Evolutionary conservation across 164 flowering plant genomes (phyloP).

Genomic region (Magnolia officinalis): DNA sequence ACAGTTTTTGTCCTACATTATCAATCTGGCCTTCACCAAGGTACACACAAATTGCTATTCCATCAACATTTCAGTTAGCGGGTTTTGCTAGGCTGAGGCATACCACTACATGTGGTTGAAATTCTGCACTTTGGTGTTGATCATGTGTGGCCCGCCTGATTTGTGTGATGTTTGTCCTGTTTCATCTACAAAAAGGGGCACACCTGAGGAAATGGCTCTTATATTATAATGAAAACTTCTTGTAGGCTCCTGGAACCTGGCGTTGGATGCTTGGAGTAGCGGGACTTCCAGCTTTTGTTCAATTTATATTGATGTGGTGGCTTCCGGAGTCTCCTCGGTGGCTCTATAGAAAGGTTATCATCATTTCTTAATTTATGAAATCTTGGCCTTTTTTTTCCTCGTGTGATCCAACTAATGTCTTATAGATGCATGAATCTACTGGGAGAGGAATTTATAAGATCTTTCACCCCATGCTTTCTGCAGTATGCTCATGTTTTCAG

Average conservation of each 20-base stretch:
- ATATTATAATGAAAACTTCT: slow-evolving; percentile 10
- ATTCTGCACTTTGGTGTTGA: not conserved
- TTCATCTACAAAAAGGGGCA: not conserved
- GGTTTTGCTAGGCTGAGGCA: not conserved
- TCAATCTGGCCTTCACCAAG: slow-evolving; percentile 69
- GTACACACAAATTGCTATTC: slow-evolving; percentile 21
- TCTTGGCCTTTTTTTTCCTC: not conserved
- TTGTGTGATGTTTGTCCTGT: not conserved
- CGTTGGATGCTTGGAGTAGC: slow-evolving; percentile 96
- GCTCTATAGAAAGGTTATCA: slow-evolving; percentile 65
- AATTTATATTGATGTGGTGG: slow-evolving; percentile 57
- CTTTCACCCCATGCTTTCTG: not conserved
- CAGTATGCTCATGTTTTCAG: not conserved
- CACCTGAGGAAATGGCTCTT: not conserved
- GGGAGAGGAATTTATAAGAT: not conserved
- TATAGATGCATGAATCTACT: not conserved
- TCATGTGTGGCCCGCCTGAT: no score
- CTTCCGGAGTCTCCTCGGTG: slow-evolving; percentile 96
- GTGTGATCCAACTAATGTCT: not conserved
- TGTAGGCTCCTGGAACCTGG: slow-evolving; percentile 71
- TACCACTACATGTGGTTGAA: not conserved
- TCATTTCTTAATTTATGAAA: not conserved
- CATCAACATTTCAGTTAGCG: not conserved
- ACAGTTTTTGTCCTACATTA: slow-evolving; percentile 69
- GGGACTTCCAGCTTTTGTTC: slow-evolving; percentile 68